Evolutionary conservation across 2,329 filamentous ascomycete species (phyloP), one percentile per base, ranked within the genome.

Genomic region (Acarospora socialis): DNA sequence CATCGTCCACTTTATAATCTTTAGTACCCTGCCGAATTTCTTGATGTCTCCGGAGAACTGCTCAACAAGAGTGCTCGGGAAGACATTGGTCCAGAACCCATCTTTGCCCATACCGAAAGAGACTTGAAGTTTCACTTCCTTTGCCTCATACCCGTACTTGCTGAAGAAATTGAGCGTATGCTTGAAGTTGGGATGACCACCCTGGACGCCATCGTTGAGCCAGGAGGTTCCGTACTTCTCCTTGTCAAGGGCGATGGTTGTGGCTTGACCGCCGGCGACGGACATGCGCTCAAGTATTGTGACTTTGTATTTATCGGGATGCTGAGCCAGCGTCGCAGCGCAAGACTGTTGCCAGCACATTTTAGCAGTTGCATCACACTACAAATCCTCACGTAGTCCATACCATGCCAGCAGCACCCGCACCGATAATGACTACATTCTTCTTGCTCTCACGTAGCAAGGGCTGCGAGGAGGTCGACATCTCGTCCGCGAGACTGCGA

Each of bases 251-350:
- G 62, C 54, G 21, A 73, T 66, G 1, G 68, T 70, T 39, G 67
- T 72, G 1, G 70, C 70, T 45, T 73, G 69, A 4, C 70, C 70
- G 33, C 70, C 70, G 34, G 71, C 70, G 26, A 73, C 67, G 28
- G 66, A 54, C 7, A 65, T 65, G 45, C 60, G 55, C 38, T 77
- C 73, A 14, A 78, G 57, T 9, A 81, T 44, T 0, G 73, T 79
- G 8, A 81, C 62, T 25, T 72, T 65, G 54, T 76, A 81, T 40
- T 66, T 68, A 21, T 77, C 66, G 1, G 69, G 69, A 40, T 80
- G 73, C 28, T 77, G 66, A 28, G 73, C 65, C 17, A 81, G 62
- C 18, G 76, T 75, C 18, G 74, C 65, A 7, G 76, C 75, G 49
- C 74, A 79, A 33, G 71, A 70, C 73, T 66, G 21, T n/a, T n/a